Conservation (phyloP, 108 stramenopile genomes). For the Cyclotella sp. region DNA sequence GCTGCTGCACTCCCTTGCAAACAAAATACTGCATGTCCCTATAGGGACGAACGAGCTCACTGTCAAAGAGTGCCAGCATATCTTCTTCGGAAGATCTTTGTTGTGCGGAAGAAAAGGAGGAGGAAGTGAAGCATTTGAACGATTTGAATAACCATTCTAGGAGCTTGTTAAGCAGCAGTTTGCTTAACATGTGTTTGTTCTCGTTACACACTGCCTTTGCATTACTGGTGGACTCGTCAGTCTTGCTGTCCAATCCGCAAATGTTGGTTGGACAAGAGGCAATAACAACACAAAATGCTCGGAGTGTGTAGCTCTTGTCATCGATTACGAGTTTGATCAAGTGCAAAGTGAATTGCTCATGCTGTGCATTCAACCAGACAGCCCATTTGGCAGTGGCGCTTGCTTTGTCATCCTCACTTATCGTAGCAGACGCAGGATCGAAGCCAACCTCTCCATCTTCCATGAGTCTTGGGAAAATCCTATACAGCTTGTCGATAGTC, state of each 20-base stretch:
- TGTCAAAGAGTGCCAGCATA: conserved; percentile 39
- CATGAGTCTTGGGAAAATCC: conserved; percentile 61
- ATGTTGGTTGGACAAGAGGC: conserved; percentile 64
- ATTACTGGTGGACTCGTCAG: no score
- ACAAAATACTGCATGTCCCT: conserved; percentile 88
- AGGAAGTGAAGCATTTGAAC: conserved; percentile 23
- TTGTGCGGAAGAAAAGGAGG: neutral
- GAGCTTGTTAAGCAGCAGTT: conserved; percentile 61
- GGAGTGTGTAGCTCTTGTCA: conserved; percentile 63
- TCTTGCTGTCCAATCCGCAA: conserved; percentile 4
- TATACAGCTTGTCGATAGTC: conserved; percentile 78
- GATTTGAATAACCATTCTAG: conserved; percentile 56
- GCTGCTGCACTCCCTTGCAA: conserved; percentile 49
- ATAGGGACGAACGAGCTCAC: conserved; percentile 72
- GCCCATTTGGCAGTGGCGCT: conserved; percentile 64
- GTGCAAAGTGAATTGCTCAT: conserved; percentile 60
- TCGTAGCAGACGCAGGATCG: conserved; percentile 10
- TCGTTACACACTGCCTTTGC: no score
- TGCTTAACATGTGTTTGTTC: conserved; percentile 41
- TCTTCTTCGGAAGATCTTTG: conserved; percentile 62
- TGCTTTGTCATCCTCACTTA: neutral
- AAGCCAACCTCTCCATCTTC: conserved; percentile 51
- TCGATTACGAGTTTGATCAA: conserved; percentile 56
- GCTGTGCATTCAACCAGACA: conserved; percentile 57
- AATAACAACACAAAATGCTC: conserved; percentile 84